Evolutionary conservation across 345 rosid genomes (phyloP).

Genomic region (Boechera retrofracta): DNA sequence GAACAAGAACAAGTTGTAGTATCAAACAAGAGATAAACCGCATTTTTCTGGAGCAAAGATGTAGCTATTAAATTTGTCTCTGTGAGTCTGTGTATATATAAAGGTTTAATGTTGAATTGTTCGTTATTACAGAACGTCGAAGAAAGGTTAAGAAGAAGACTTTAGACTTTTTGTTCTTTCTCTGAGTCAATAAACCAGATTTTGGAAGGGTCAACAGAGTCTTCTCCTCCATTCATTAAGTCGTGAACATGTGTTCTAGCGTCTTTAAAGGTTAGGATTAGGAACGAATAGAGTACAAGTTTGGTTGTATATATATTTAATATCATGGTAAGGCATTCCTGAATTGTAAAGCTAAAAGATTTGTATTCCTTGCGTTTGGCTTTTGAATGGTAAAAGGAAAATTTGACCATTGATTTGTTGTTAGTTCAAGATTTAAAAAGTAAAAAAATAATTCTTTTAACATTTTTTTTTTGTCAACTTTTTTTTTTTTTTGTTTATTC

Average conservation of each 20-base stretch:
- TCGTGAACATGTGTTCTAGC: not conserved
- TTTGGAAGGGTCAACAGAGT: slow-evolving; percentile 18
- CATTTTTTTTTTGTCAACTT: too few species aligned
- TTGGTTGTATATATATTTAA: not conserved
- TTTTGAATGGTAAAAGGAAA: not conserved
- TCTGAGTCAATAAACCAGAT: not conserved
- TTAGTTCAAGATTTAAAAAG: too few species aligned
- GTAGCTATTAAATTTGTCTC: not conserved
- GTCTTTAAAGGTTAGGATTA: not conserved
- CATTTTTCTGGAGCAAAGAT: not conserved
- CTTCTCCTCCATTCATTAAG: slow-evolving; percentile 3
- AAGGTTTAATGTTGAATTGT: not conserved
- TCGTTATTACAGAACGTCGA: not conserved
- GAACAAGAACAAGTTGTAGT: not conserved
- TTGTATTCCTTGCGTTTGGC: not conserved
- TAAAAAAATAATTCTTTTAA: too few species aligned
- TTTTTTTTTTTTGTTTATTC: too few species aligned
- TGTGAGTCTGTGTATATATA: not conserved
- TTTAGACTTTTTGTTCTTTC: not conserved
- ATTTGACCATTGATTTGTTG: not conserved
- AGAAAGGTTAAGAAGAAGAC: not conserved
- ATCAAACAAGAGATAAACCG: not conserved
- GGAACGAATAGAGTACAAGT: not conserved
- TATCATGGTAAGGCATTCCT: not conserved
- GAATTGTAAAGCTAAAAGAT: not conserved